A percentile compares a stretch with the other conserved stretches of the same genome.
phyloP scores from a whole-genome alignment of 1,139 yeast species.

The Yamadazyma diddensiae region DNA sequence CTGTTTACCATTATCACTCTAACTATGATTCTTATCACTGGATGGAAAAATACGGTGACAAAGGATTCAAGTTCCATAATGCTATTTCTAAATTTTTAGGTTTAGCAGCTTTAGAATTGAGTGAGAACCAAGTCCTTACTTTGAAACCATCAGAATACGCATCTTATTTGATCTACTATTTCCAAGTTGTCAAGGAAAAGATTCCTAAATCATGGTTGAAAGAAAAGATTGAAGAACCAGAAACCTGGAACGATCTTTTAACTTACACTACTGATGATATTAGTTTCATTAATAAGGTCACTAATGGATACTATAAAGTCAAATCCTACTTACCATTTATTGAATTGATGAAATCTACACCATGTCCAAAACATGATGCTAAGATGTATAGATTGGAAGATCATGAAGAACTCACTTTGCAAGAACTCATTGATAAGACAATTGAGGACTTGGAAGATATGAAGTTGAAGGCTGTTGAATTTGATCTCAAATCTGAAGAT shows the following conservation, averaged over 20 bases:
- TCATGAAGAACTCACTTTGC: conserved; percentile 22
- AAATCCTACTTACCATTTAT: conserved; percentile 20
- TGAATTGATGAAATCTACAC: conserved; percentile 17
- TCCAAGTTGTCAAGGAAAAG: conserved; percentile 22
- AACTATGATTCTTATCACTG: conserved; percentile 57
- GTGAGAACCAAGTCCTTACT: conserved; percentile 52
- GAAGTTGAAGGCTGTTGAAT: conserved; percentile 24
- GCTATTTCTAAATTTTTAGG: conserved; percentile 60
- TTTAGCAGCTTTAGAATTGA: conserved; percentile 47
- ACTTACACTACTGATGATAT: conserved; percentile 19
- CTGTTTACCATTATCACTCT: conserved; percentile 57
- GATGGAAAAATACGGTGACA: conserved; percentile 55
- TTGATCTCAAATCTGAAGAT: conserved; percentile 34
- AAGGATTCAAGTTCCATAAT: conserved; percentile 51
- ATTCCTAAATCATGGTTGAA: conserved; percentile 35
- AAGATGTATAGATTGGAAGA: conserved; percentile 10
- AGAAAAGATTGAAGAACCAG: conserved; percentile 15
- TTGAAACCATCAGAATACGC: conserved; percentile 39
- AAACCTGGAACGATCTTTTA: conserved; percentile 19
- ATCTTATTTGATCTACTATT: conserved; percentile 28
- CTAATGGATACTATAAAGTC: conserved; percentile 23
- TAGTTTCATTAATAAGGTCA: conserved; percentile 18
- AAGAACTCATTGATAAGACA: conserved; percentile 26
- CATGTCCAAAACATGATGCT: conserved; percentile 11
- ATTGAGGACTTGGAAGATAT: conserved; percentile 25